Evolutionary conservation across 2,329 filamentous ascomycete species (phyloP).

Genomic region (Aspergillus sp.): DNA sequence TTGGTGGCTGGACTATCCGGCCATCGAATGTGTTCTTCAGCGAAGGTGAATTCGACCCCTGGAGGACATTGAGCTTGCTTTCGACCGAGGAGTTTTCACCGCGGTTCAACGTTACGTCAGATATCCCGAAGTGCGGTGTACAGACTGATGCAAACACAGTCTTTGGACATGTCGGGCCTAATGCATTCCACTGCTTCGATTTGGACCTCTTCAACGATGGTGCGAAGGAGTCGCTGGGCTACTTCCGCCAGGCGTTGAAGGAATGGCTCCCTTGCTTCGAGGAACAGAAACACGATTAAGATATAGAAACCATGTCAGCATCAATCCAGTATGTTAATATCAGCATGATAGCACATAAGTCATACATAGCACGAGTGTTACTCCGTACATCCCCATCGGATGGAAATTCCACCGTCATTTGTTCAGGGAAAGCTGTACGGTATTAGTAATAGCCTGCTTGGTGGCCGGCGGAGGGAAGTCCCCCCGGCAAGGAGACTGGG

Average conservation of each 20-base stretch:
- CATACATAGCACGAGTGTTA: not conserved
- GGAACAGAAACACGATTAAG: not conserved
- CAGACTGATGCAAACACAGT: constrained; percentile 37
- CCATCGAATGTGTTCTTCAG: constrained; percentile 54
- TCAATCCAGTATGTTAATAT: not conserved
- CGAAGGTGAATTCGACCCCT: constrained; percentile 54
- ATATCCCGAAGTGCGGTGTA: constrained; percentile 46
- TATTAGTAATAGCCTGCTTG: too few relatives aligned
- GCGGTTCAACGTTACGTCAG: constrained; percentile 33
- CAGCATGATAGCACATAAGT: not conserved
- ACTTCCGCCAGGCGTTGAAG: constrained; percentile 44
- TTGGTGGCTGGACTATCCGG: constrained; percentile 53
- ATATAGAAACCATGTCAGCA: not conserved
- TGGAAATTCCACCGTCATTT: not conserved
- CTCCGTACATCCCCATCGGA: not conserved
- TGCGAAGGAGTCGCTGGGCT: constrained; percentile 34
- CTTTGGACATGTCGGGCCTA: constrained; percentile 49
- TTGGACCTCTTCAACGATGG: constrained; percentile 31
- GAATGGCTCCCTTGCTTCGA: constrained; percentile 48
- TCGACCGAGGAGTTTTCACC: constrained; percentile 44
- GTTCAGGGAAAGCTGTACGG: too few relatives aligned
- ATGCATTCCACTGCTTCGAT: constrained; percentile 53
- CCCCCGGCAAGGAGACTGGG: too few relatives aligned
- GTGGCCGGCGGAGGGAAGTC: too few relatives aligned
- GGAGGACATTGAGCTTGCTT: constrained; percentile 49